Evolutionary conservation across 2,329 filamentous ascomycete genomes (phyloP).

Genomic region (Talaromyces amestolkiae): DNA sequence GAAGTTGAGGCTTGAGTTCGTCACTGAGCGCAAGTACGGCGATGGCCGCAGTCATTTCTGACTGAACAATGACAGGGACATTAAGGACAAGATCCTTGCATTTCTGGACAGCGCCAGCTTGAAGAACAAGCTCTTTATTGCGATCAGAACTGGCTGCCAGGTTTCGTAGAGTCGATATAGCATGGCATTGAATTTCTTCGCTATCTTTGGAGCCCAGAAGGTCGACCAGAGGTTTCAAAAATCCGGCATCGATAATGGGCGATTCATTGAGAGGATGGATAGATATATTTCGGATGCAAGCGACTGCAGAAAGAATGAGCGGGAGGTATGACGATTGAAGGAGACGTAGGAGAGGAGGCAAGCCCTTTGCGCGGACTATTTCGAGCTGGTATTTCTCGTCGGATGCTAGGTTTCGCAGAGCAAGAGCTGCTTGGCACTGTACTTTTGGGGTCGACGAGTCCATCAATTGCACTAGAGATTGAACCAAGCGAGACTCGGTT

Average conservation of each 20-base stretch:
- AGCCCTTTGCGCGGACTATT: conserved; percentile 84
- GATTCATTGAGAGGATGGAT: conserved; percentile 98
- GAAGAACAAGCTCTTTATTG: conserved; percentile 96
- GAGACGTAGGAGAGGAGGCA: conserved; percentile 80
- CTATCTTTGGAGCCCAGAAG: conserved; percentile 93
- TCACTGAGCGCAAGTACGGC: conserved; percentile 93
- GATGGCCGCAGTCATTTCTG: conserved; percentile 99
- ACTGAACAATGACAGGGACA: conserved; percentile 91
- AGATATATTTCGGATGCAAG: conserved; percentile 97
- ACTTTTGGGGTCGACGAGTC: conserved; percentile 96
- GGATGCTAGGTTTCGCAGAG: conserved; percentile 89
- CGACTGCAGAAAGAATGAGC: conserved; percentile 92
- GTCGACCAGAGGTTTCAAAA: conserved; percentile 89
- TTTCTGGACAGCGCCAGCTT: conserved; percentile 95
- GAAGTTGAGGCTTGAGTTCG: conserved; percentile 85
- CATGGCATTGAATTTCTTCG: conserved; percentile 98
- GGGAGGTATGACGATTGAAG: conserved; percentile 94
- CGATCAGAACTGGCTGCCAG: conserved; percentile 93
- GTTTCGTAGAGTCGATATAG: conserved; percentile 93
- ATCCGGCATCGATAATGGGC: conserved; percentile 96
- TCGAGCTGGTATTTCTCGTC: conserved; percentile 99
- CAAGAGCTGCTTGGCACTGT: conserved; percentile 93
- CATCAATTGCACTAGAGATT: conserved; percentile 93
- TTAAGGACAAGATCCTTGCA: conserved; percentile 95
- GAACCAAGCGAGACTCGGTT: conserved; percentile 85